Conservation (phyloP, 495 filamentous ascomycete genomes). For the Xylaria sp. region DNA sequence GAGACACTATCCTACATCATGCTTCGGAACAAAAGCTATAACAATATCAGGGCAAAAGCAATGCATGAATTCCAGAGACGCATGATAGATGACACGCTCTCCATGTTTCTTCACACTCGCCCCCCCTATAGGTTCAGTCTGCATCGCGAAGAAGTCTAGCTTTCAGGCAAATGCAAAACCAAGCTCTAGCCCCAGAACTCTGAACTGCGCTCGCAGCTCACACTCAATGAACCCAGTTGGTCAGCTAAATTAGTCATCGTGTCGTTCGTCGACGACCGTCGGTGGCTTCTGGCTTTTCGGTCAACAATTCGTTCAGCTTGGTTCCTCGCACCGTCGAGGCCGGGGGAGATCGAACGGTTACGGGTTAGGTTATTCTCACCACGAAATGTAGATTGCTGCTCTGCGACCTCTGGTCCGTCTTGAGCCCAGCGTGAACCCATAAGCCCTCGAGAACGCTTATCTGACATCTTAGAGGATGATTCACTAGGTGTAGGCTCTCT, state of each 20-base stretch:
- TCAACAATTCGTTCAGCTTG: not conserved
- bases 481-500: not conserved
- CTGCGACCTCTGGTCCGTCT: not conserved
- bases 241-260: slow-evolving; percentile 2
- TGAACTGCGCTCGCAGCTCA: not conserved
- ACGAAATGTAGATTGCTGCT: not conserved
- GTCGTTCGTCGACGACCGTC: slow-evolving; percentile 4
- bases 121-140: not conserved
- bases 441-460: not conserved
- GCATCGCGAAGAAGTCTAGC: not conserved
- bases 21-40: not conserved
- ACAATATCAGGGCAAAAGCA: not conserved
- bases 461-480: not conserved
- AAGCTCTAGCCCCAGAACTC: not conserved
- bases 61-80: not conserved
- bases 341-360: not conserved
- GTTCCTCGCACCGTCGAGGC: not conserved
- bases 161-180: not conserved
- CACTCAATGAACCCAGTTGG: not conserved
- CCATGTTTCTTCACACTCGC: not conserved
- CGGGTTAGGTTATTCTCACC: slow-evolving; percentile 7
- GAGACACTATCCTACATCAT: slow-evolving; percentile 17
- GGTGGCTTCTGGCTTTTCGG: not conserved
- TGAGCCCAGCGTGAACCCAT: slow-evolving; percentile 11
- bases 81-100: not conserved